Base-by-base conservation (phyloP, 2,329 filamentous ascomycete genomes). In the Botrytis medusae region DNA sequence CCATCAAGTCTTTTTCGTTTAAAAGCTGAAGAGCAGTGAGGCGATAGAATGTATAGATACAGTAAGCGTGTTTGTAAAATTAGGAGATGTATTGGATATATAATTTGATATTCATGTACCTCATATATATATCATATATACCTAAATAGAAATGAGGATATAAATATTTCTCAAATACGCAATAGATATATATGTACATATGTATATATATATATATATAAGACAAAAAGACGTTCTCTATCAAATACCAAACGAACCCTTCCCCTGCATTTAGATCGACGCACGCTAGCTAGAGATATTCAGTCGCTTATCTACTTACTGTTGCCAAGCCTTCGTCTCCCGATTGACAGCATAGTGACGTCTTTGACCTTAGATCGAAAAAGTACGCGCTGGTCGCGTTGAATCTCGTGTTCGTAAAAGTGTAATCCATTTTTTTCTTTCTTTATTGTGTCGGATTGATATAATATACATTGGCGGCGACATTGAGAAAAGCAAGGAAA, bases 361-460 rank as follows among this genome's bases (percentile, higher is more conserved):
- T 62, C 61, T 44, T 44, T 10, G 61, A 63, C 16, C 37, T 63
- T 63, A n/a, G 61, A 63, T 63, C 61, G 61, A 63, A n/a, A 44
- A n/a, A 54, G 48, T n/a, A 54, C 16, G 37, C 37, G 61, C 22
- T 62, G 60, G 34, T 42, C 60, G 34, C 34, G 34, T 62, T 40
- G 22, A 40, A 40, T 22, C 12, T 61, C 34, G 59, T 61, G 37
- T 37, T 61, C 22, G 59, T 40, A 16, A 61, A 61, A 61, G 18
- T 7, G 9, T 7, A 37, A 8, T 42, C 34, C 37, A 16, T 22
- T 42, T n/a, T 42, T n/a, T 62, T 42, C 37, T 40, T 40, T 60
- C 32, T 40, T 42, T n/a, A 16, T n/a, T 22, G 12, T 16, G 25
- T 40, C 2, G 22, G n/a, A 9, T 16, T 40, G n/a, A 57, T 40